Conservation (phyloP, 139 green algal species). For the Asterochloris sp. region DNA sequence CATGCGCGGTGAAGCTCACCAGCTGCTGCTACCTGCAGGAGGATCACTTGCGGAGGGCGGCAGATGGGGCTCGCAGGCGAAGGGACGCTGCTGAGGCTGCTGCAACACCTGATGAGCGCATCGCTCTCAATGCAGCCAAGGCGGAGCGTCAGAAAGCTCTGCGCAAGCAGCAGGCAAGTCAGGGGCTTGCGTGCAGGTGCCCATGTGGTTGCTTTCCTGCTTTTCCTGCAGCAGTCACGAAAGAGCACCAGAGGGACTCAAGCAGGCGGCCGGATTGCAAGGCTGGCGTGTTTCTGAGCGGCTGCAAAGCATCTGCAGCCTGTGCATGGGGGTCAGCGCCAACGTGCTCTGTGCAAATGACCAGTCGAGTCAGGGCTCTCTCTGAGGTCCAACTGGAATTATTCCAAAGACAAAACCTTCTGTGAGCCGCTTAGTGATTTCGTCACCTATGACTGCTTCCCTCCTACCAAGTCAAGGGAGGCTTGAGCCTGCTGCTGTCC, state of each 20-base stretch:
- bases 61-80: conserved; percentile 29
- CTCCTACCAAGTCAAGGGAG: not conserved
- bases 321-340: not conserved
- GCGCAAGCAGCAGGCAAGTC: conserved; percentile 36
- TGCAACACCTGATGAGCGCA: conserved; percentile 44
- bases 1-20: not conserved
- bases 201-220: not conserved
- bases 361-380: not conserved
- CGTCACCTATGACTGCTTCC: too few relatives aligned
- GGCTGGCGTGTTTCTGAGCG: not conserved
- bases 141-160: conserved; percentile 38
- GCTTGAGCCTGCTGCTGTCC: not conserved
- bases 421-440: too few relatives aligned
- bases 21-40: conserved; percentile 35
- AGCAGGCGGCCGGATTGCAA: not conserved
- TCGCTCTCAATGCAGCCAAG: conserved; percentile 48
- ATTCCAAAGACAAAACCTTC: too few relatives aligned
- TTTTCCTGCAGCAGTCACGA: not conserved
- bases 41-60: conserved; percentile 39
- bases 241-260: not conserved
- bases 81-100: conserved; percentile 44
- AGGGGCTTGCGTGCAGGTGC: not conserved
- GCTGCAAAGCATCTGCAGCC: not conserved
- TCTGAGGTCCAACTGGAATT: too few relatives aligned
- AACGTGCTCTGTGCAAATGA: not conserved